phyloP scores from a whole-genome alignment of 208 protist species.

The Porcisia deanei region DNA sequence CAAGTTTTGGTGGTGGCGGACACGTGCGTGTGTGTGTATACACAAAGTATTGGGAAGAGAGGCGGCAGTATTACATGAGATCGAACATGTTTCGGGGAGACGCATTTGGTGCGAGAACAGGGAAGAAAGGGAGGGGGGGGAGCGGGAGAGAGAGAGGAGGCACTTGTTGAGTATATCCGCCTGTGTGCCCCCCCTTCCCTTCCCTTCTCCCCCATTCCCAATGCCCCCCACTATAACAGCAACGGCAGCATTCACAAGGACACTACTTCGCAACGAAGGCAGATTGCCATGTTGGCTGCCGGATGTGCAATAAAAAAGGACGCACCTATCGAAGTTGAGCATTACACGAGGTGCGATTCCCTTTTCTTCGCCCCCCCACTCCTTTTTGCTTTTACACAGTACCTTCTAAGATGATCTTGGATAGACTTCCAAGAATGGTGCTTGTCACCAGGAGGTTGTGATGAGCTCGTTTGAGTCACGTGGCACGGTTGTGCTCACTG shows the following conservation, averaged over 20 bases:
- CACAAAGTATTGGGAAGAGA: too few relatives aligned
- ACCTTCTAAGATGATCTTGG: neutral
- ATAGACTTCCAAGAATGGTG: neutral
- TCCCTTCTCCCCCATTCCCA: neutral
- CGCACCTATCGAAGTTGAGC: neutral
- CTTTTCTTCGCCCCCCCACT: neutral
- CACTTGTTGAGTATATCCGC: neutral
- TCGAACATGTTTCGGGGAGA: neutral
- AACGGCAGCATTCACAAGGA: neutral
- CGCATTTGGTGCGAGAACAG: neutral
- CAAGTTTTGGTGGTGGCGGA: neutral
- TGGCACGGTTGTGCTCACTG: neutral
- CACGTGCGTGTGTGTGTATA: neutral
- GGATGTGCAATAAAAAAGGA: slow-evolving; percentile 1
- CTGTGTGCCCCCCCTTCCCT: neutral
- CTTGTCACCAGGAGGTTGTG: neutral
- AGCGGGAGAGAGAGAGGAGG: neutral
- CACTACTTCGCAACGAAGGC: too few relatives aligned
- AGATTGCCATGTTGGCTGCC: neutral
- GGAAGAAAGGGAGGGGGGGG: neutral
- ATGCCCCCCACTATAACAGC: neutral
- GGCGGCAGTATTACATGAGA: too few relatives aligned
- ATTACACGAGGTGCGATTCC: neutral
- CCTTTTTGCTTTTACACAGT: neutral
- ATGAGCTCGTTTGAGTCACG: neutral